A percentile compares a stretch with the other conserved stretches of the same genome.
Conservation (phyloP, 2,329 filamentous ascomycete species). For the Trichoderma sp. region DNA sequence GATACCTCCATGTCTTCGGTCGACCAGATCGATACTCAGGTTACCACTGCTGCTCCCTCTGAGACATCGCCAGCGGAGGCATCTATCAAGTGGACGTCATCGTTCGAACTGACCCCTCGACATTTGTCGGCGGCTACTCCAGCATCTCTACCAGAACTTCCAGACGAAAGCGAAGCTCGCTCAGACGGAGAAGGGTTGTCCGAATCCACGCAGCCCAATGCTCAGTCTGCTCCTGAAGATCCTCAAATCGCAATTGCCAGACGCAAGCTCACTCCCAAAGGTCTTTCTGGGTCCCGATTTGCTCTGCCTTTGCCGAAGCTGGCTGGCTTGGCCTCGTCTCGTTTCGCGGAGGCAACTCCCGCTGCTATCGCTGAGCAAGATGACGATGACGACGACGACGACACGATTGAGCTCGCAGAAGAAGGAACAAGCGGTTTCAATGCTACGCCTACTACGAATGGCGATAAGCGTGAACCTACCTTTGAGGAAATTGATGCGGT, state of each 20-base stretch:
- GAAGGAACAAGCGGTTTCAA: constrained; percentile 28
- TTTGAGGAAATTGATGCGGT: constrained; percentile 90
- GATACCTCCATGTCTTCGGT: constrained; percentile 59
- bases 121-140: constrained; percentile 48
- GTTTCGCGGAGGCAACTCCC: constrained; percentile 46
- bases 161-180: constrained; percentile 40
- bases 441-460: constrained; percentile 25
- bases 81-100: constrained; percentile 49
- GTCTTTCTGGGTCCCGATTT: constrained; percentile 51
- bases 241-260: constrained; percentile 32
- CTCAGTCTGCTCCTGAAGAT: constrained; percentile 22
- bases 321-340: constrained; percentile 47
- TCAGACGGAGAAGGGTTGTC: constrained; percentile 29
- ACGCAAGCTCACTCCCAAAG: constrained; percentile 39
- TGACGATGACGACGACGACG: constrained; percentile 31
- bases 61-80: constrained; percentile 54
- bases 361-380: constrained; percentile 27
- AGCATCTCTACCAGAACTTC: constrained; percentile 63
- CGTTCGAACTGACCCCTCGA: constrained; percentile 59
- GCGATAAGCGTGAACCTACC: constrained; percentile 40
- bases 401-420: constrained; percentile 36
- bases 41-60: constrained; percentile 54
- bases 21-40: constrained; percentile 57
- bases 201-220: constrained; percentile 25
- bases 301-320: constrained; percentile 48